Conservation (phyloP, 257 asterid genomes). For the Fraxinus americana region DNA sequence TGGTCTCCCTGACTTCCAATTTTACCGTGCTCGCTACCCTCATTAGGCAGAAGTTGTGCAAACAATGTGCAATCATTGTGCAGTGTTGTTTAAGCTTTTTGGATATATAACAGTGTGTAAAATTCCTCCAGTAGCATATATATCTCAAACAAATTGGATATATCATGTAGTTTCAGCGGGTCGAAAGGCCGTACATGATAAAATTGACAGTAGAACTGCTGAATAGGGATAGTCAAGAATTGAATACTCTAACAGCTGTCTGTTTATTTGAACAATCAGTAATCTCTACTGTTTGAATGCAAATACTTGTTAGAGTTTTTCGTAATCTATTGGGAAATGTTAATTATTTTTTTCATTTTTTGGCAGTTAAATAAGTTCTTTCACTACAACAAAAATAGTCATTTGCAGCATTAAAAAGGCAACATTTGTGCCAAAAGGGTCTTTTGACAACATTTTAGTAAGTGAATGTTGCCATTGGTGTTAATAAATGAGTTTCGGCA, state of each 20-base stretch:
- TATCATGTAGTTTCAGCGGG: background rate
- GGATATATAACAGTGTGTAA: slow-evolving; percentile 25
- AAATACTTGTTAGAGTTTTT: too few relatives aligned
- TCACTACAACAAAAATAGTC: too few relatives aligned
- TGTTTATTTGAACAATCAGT: slow-evolving; percentile 31
- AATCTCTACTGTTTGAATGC: background rate
- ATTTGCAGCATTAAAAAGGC: too few relatives aligned
- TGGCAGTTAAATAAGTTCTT: too few relatives aligned
- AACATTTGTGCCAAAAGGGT: too few relatives aligned
- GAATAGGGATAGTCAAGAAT: slow-evolving; percentile 11
- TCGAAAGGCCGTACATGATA: slow-evolving; percentile 15
- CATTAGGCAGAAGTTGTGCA: background rate
- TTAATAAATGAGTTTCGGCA: too few relatives aligned
- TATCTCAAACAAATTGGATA: slow-evolving; percentile 32
- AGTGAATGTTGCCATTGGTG: too few relatives aligned
- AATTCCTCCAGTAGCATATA: slow-evolving; percentile 20
- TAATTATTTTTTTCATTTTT: too few relatives aligned
- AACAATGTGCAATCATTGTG: too few relatives aligned
- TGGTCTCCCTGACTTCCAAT: slow-evolving; percentile 60
- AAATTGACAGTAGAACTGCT: slow-evolving; percentile 20
- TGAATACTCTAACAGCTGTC: background rate
- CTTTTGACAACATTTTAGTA: too few relatives aligned
- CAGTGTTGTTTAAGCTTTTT: too few relatives aligned
- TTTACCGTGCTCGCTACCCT: slow-evolving; percentile 50
- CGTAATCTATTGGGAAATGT: too few relatives aligned